phyloP scores from a whole-genome alignment of 768 basidiomycete species.

The Suillus brevipes region DNA sequence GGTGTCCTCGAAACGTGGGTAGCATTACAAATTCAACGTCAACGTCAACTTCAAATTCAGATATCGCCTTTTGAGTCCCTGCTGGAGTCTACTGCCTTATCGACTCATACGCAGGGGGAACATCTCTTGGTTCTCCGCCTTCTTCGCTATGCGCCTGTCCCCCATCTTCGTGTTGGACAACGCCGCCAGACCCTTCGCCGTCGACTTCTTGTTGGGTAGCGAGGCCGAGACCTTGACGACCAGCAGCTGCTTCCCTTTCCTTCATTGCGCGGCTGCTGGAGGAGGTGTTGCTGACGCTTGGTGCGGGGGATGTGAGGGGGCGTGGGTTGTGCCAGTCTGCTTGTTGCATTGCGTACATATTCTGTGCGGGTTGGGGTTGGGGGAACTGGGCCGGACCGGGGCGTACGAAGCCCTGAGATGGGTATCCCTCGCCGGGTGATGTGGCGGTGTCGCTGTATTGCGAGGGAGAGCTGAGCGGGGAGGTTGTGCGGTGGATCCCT shows the following conservation, averaged over 20 bases:
- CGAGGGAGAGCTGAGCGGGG: conserved; percentile 13
- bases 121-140: background rate
- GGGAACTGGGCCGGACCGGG: background rate
- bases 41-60: background rate
- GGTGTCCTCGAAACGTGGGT: background rate
- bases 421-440: conserved; percentile 12
- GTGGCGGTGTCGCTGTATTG: conserved; percentile 10
- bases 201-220: background rate
- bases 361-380: background rate
- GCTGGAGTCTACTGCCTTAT: background rate
- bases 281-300: background rate
- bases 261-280: background rate
- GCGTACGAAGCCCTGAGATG: conserved; percentile 4
- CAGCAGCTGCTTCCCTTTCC: background rate
- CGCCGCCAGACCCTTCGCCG: background rate
- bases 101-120: background rate
- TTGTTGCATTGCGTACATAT: conserved; percentile 17
- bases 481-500: background rate
- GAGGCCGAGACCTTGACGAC: background rate
- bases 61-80: background rate
- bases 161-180: background rate
- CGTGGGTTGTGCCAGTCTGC: conserved; percentile 23
- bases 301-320: conserved; percentile 20
- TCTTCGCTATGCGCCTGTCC: background rate
- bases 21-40: conserved; percentile 8